Base-by-base conservation (phyloP, 768 basidiomycete species). In the Suillus fuscotomentosus region DNA sequence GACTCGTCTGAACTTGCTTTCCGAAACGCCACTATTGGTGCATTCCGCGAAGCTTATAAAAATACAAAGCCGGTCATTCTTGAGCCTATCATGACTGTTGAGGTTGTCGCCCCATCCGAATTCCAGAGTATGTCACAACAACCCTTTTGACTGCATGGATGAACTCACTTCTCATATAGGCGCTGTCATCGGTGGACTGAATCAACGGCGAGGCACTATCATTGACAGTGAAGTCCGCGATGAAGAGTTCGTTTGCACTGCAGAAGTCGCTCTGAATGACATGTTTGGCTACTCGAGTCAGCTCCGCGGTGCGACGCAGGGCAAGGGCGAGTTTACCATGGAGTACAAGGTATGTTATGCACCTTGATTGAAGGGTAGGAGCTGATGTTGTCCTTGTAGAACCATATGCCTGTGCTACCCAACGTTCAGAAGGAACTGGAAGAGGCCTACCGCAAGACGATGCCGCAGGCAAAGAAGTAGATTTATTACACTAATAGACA, bases 31-130 rank as follows among this genome's bases (percentile, higher is more conserved):
- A 88, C 93, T 6, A 89, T 97, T 47, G 91, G 94, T 61, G 96
- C 95, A 1, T 96, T 98, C 84, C 86, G 92, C 61, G 97, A 99
- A 71, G 88, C 89, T 5, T 99, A 91, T 82, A 81, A 82, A 67
- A 84, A 84, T 67, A 89, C 93, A 53, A 81, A 81, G 60, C 88
- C 94, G 0, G 88, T 94, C 60, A 90, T 99, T 63, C 79, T 99
- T 47, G 97, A 99, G 74, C 97, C 97, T n/a, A 90, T 99, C 78
- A 99, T 99, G 97, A 92, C 86, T 17, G 97, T 99, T 43, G 97
- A 99, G 71, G 94, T 99, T 34, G 90, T 98, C 45, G 96, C 97
- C 1, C 97, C 97, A 3, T 83, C 86, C 14, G 97, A 99, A 73
- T 99, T 99, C 84, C 97, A 99, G 76, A 91, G 91, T 84, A 74